Percentiles rank a stretch among this genome's conserved stretches.
Evolutionary conservation across 345 rosid genomes (phyloP).

Genomic region (Populus alba): DNA sequence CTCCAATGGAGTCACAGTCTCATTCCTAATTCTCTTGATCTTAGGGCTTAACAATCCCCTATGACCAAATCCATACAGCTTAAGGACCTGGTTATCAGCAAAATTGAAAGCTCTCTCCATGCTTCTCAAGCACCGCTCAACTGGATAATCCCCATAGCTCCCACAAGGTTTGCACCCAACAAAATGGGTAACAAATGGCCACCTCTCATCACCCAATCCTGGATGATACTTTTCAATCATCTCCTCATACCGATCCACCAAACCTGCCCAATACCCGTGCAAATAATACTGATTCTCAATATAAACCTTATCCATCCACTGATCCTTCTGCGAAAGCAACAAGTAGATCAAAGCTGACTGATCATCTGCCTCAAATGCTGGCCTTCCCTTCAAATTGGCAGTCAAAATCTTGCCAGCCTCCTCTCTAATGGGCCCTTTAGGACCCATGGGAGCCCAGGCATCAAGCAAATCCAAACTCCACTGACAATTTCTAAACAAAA

Average conservation of each 20-base stretch:
- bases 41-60: slow-evolving; percentile 91
- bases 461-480: slow-evolving; percentile 94
- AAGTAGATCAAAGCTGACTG: slow-evolving; percentile 91
- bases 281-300: slow-evolving; percentile 87
- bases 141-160: slow-evolving; percentile 93
- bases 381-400: slow-evolving; percentile 77
- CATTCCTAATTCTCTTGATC: slow-evolving; percentile 84
- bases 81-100: slow-evolving; percentile 89
- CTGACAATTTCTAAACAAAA: slow-evolving; percentile 84
- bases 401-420: slow-evolving; percentile 92
- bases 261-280: slow-evolving; percentile 92
- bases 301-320: slow-evolving; percentile 85
- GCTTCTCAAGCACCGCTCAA: slow-evolving; percentile 76
- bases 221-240: slow-evolving; percentile 95
- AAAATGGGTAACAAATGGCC: slow-evolving; percentile 94
- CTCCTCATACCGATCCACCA: slow-evolving; percentile 91
- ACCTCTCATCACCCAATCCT: slow-evolving; percentile 89
- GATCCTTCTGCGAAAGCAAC: slow-evolving; percentile 69
- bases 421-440: slow-evolving; percentile 77
- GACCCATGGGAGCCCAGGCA: slow-evolving; percentile 97
- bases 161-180: slow-evolving; percentile 98
- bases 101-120: slow-evolving; percentile 97
- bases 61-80: slow-evolving; percentile 82
- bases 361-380: slow-evolving; percentile 89
- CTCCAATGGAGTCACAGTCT: slow-evolving; percentile 65